Evolutionary conservation across 148 eudicot species (phyloP).

Genomic region (Rhododendron simsii): DNA sequence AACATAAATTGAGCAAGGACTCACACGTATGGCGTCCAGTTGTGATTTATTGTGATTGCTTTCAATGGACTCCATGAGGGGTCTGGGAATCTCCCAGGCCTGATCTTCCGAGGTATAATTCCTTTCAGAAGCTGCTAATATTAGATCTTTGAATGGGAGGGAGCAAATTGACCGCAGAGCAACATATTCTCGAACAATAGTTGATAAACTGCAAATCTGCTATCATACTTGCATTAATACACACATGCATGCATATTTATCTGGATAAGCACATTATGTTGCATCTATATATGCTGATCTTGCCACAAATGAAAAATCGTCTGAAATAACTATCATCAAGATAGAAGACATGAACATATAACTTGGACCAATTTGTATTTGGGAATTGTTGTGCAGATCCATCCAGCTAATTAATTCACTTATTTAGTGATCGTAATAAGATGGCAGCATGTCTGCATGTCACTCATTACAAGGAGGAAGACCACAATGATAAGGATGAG

Average conservation of each 20-base stretch:
- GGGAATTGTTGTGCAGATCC: not conserved
- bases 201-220: slow-evolving; percentile 92
- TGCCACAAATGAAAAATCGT: not conserved
- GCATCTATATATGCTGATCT: slow-evolving; percentile 5
- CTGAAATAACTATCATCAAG: not conserved
- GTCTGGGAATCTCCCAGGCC: slow-evolving; percentile 71
- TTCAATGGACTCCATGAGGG: slow-evolving; percentile 73
- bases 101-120: slow-evolving; percentile 42
- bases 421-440: not conserved
- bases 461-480: not conserved
- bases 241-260: not conserved
- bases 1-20: slow-evolving; percentile 16
- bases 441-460: not conserved
- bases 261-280: slow-evolving; percentile 1
- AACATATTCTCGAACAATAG: slow-evolving; percentile 87
- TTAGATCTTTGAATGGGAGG: slow-evolving; percentile 80
- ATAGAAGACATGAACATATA: not conserved
- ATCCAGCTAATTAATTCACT: not conserved
- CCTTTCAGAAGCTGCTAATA: slow-evolving; percentile 63
- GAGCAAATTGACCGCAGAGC: slow-evolving; percentile 72
- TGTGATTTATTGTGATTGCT: slow-evolving; percentile 82
- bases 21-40: slow-evolving; percentile 82
- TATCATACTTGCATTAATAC: not conserved
- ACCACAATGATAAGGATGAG: not conserved
- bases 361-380: not conserved